A percentile compares a stretch with the other conserved stretches of the same genome.
phyloP scores from a whole-genome alignment of 129 eudicot genomes.

The Heracleum sosnowskyi region DNA sequence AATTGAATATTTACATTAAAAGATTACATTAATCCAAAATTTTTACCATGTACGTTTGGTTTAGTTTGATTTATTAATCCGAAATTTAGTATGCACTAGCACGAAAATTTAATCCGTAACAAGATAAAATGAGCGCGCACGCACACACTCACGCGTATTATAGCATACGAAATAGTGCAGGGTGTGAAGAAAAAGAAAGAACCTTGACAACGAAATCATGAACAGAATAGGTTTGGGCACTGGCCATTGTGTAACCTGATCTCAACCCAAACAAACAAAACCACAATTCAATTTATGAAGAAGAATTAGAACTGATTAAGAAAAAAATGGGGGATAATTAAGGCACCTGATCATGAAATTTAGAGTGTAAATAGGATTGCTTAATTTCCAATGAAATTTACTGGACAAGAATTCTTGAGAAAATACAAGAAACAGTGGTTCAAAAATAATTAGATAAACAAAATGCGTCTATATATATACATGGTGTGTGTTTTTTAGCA shows the following conservation, averaged over 20 bases:
- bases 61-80: too few species aligned
- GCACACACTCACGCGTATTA: not conserved
- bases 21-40: too few species aligned
- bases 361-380: not conserved
- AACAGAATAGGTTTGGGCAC: not conserved
- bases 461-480: not conserved
- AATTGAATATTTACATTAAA: too few species aligned
- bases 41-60: too few species aligned
- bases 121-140: too few species aligned
- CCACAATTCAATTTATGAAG: not conserved
- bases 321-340: not conserved
- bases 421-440: not conserved
- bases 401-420: not conserved
- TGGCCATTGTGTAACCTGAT: not conserved
- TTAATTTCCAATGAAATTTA: not conserved
- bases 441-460: not conserved
- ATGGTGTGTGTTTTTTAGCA: not conserved
- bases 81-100: too few species aligned
- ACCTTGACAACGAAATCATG: slow-evolving; percentile 2
- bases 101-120: too few species aligned
- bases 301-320: not conserved
- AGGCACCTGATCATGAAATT: not conserved
- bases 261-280: not conserved
- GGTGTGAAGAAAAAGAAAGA: not conserved
- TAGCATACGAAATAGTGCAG: not conserved